Evolutionary conservation across 768 basidiomycete genomes (phyloP), one percentile per base, ranked within the genome.

Genomic region (Boletus eberwhitei): DNA sequence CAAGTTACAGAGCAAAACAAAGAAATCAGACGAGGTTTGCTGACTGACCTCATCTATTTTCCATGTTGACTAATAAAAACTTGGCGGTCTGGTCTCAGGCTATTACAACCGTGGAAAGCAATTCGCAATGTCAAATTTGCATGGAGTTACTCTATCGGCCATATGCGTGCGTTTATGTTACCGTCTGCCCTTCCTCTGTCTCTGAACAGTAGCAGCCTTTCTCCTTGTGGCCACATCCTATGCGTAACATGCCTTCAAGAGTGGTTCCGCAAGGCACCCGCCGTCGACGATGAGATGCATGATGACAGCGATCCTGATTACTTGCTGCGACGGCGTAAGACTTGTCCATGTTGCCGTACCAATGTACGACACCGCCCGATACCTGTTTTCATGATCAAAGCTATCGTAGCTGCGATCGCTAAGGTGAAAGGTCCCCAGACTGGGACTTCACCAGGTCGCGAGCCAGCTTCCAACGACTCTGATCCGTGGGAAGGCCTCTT

Each of bases 221-320:
- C 86, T 1, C 88, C 88, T 0, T 90, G 88, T 61, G 88, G 88
- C 2, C 88, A 90, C 59, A 78, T 87, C n/a, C 74, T 87, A n/a
- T 90, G 88, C 53, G 76, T 86, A 26, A 60, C 63, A 3, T 90
- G 88, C 60, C 79, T 90, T 9, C 85, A 87, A 67, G 82, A 85
- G 60, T 90, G 88, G 88, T 90, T 90, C 71, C 79, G 82, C 54
- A 79, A 81, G 48, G 86, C 87, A 4, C 87, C 87, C 4, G 70
- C 74, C 0, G 55, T 64, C 17, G 77, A 76, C 26, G 74, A 76
- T 36, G 77, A 78, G 17, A 79, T 79, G 75, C 54, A 69, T 49
- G 70, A 77, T 42, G 74, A 76, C 40, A 66, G 67, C 34, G 70
- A 72, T 40, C 69, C 74, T 9, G 67, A 73, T 41, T 80, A 81